Evolutionary conservation across 2,329 filamentous ascomycete genomes (phyloP).

Genomic region (Scopulariopsis brevicaulis): DNA sequence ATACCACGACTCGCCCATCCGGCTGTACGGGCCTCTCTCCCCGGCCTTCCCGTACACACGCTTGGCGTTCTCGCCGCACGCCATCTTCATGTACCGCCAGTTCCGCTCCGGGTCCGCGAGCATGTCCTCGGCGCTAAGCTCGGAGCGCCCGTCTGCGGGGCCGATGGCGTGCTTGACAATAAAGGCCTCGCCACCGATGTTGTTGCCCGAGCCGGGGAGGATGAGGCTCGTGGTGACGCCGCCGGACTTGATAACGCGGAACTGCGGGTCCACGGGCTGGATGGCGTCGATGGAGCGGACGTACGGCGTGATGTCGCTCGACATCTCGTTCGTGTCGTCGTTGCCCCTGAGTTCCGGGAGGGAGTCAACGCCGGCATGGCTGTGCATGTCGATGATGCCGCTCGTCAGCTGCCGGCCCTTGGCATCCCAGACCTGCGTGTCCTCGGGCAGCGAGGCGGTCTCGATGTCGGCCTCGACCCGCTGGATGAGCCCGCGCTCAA

Average conservation of each 20-base stretch:
- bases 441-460: conserved; percentile 26
- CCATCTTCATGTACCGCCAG: conserved; percentile 69
- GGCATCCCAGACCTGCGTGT: conserved; percentile 43
- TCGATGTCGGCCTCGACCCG: conserved; percentile 34
- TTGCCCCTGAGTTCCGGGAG: conserved; percentile 43
- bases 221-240: conserved; percentile 60
- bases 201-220: conserved; percentile 59
- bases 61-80: conserved; percentile 62
- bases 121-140: conserved; percentile 52
- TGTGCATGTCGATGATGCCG: conserved; percentile 64
- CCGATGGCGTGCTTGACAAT: conserved; percentile 59
- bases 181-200: conserved; percentile 61
- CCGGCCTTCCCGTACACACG: conserved; percentile 44
- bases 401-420: conserved; percentile 49
- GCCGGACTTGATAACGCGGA: conserved; percentile 59
- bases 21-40: conserved; percentile 41
- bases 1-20: conserved; percentile 58
- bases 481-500: conserved; percentile 51
- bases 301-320: conserved; percentile 53
- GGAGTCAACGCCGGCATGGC: conserved; percentile 48
- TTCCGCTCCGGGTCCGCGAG: conserved; percentile 53
- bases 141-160: conserved; percentile 43
- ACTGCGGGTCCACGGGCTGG: conserved; percentile 50
- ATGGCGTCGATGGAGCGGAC: conserved; percentile 56
- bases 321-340: conserved; percentile 52